Percentiles rank a stretch among this genome's conserved stretches.
Evolutionary conservation across 805 yeast species (phyloP).

Genomic region (Saturnispora galanensis): DNA sequence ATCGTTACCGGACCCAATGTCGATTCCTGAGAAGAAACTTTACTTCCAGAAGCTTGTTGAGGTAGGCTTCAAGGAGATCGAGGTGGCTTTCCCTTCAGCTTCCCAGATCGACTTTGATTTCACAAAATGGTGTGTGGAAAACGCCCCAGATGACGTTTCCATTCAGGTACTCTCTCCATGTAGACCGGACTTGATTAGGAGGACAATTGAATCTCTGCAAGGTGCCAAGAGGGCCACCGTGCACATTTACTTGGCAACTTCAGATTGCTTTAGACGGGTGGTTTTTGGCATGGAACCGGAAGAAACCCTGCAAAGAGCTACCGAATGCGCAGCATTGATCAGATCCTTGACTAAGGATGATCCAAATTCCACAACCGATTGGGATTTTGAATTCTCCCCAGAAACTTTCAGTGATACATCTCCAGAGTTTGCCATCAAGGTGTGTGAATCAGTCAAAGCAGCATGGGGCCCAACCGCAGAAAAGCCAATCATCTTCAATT

Average conservation of each 20-base stretch:
- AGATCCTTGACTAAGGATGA: slow-evolving; percentile 63
- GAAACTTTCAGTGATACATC: slow-evolving; percentile 70
- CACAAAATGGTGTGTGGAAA: slow-evolving; percentile 63
- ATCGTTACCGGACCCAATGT: slow-evolving; percentile 80
- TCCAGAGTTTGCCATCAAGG: slow-evolving; percentile 49
- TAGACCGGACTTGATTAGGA: slow-evolving; percentile 58
- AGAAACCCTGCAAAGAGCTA: slow-evolving; percentile 52
- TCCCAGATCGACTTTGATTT: slow-evolving; percentile 75
- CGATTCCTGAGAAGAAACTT: slow-evolving; percentile 63
- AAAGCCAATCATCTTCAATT: slow-evolving; percentile 64
- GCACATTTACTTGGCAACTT: slow-evolving; percentile 68
- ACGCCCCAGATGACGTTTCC: slow-evolving; percentile 66
- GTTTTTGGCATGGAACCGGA: slow-evolving; percentile 57
- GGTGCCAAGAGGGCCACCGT: slow-evolving; percentile 73
- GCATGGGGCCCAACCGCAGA: slow-evolving; percentile 66
- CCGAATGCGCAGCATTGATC: slow-evolving; percentile 51
- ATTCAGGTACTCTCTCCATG: slow-evolving; percentile 72
- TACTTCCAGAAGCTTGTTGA: slow-evolving; percentile 61
- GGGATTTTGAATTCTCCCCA: slow-evolving; percentile 75
- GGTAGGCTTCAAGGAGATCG: slow-evolving; percentile 74
- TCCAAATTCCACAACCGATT: slow-evolving; percentile 43
- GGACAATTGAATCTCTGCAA: slow-evolving; percentile 61
- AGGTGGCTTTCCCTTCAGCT: slow-evolving; percentile 76
- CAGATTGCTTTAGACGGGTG: slow-evolving; percentile 62
- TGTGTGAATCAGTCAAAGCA: slow-evolving; percentile 65